phyloP scores from a whole-genome alignment of 176 grass and related monocot species.

The Otatea glauca region DNA sequence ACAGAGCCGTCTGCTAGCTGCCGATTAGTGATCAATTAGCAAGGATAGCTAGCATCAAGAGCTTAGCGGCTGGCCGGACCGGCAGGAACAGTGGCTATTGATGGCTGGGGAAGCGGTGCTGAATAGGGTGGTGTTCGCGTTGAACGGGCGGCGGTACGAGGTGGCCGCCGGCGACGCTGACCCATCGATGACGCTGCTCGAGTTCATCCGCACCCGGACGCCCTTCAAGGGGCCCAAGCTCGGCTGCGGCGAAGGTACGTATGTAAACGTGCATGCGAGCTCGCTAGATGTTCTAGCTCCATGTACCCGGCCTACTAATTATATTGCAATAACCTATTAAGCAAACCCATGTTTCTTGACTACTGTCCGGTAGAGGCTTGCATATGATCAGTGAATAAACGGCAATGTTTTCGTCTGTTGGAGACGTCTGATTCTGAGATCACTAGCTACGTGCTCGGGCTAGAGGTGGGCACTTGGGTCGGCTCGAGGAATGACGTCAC shows the following conservation, averaged over 20 bases:
- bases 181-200: constrained; percentile 69
- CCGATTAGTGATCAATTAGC: background rate
- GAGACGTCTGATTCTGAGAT: too few relatives aligned
- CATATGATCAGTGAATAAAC: too few relatives aligned
- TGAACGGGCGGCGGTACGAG: constrained; percentile 72
- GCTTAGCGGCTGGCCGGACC: background rate
- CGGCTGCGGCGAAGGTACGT: constrained; percentile 77
- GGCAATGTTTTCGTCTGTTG: too few relatives aligned
- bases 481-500: too few relatives aligned
- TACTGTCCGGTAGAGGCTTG: too few relatives aligned
- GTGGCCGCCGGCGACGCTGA: constrained; percentile 36
- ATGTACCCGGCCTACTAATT: background rate
- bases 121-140: constrained; percentile 57
- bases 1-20: too few relatives aligned
- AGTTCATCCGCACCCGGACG: constrained; percentile 74
- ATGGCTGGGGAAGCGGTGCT: background rate
- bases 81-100: background rate
- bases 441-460: too few relatives aligned
- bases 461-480: too few relatives aligned
- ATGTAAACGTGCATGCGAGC: background rate
- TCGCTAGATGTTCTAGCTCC: background rate
- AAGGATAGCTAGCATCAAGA: background rate
- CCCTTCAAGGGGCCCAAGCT: constrained; percentile 72
- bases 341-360: too few relatives aligned
- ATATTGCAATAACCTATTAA: background rate